Evolutionary conservation across 495 filamentous ascomycete species (phyloP).

Genomic region (Aspergillus egyptiacus): DNA sequence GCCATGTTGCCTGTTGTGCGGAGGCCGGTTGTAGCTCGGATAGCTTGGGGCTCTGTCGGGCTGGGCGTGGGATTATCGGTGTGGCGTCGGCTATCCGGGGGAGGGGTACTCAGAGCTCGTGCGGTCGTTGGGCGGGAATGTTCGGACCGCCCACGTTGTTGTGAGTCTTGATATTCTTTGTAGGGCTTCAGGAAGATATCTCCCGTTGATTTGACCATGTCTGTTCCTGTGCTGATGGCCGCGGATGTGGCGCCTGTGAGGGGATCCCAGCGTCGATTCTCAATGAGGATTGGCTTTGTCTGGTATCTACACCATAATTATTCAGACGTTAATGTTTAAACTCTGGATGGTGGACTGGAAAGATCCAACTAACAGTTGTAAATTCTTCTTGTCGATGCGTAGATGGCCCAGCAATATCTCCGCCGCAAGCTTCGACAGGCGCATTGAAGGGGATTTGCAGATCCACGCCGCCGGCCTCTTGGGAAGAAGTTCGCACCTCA

Average conservation of each 20-base stretch:
- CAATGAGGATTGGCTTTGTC: slow-evolving; percentile 25
- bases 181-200: slow-evolving; percentile 33
- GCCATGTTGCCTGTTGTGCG: slow-evolving; percentile 19
- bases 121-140: not conserved
- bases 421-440: slow-evolving; percentile 60
- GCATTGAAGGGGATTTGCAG: slow-evolving; percentile 36
- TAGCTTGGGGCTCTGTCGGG: not conserved
- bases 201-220: slow-evolving; percentile 24
- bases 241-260: slow-evolving; percentile 41
- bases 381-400: slow-evolving; percentile 54
- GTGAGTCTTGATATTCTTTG: slow-evolving; percentile 16
- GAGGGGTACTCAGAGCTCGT: not conserved
- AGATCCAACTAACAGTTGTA: slow-evolving; percentile 39
- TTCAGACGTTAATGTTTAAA: not conserved
- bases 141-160: slow-evolving; percentile 12
- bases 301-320: slow-evolving; percentile 16
- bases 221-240: slow-evolving; percentile 20
- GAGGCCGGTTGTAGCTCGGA: not conserved
- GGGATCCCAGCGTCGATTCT: slow-evolving; percentile 38
- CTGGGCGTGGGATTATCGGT: not conserved
- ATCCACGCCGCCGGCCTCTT: slow-evolving; percentile 64
- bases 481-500: slow-evolving; percentile 63
- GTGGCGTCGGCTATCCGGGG: not conserved
- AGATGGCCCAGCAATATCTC: slow-evolving; percentile 54
- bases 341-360: not conserved